Evolutionary conservation across 1,139 yeast genomes (phyloP), one percentile per base, ranked within the genome.

Genomic region (Komagataea norvegica): DNA sequence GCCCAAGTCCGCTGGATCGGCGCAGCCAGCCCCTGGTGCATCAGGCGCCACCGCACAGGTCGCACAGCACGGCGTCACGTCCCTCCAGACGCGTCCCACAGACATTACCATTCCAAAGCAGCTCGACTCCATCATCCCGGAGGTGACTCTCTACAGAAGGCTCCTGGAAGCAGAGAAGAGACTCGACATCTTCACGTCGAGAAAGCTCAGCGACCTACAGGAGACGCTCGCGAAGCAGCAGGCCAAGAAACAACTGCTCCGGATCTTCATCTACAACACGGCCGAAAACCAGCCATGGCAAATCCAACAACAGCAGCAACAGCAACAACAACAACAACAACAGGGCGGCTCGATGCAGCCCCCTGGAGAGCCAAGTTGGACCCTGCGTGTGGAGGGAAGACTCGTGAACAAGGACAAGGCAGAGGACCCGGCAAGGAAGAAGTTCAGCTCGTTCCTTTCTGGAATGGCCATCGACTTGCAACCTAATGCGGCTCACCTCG

Each of bases 221-320:
- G 95, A 91, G 40, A 70, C 79, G 36, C 71, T 60, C 15, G 51
- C 59, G 39, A 72, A 52, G 57, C 60, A 62, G 44, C 65, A 72
- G 48, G 64, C 70, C 52, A 67, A 73, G 56, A 67, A 75, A 44
- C 74, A 80, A 22, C 61, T 69, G 4, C 68, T 91, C 54, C 74
- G 98, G 42, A 74, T 91, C 18, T 91, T 82, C 56, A 68, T 93
- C 23, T 87, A 91, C 52, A 88, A 86, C 57, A 81, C 87, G 3
- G 70, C 83, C 30, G 84, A 79, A 45, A 85, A 86, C 58, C 97
- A 91, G 62, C 87, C 93, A 32, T 91, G 98, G 98, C 97, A 67
- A 37, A 59, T 50, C 8, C 36, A 67, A 37, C 59, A 50, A 8
- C 33, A 26, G 16, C 49, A 38, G 41, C 45, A 30, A 27, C 48